Evolutionary conservation across 768 basidiomycete genomes (phyloP), one percentile per base, ranked within the genome.

Genomic region (Hericium erinaceus): DNA sequence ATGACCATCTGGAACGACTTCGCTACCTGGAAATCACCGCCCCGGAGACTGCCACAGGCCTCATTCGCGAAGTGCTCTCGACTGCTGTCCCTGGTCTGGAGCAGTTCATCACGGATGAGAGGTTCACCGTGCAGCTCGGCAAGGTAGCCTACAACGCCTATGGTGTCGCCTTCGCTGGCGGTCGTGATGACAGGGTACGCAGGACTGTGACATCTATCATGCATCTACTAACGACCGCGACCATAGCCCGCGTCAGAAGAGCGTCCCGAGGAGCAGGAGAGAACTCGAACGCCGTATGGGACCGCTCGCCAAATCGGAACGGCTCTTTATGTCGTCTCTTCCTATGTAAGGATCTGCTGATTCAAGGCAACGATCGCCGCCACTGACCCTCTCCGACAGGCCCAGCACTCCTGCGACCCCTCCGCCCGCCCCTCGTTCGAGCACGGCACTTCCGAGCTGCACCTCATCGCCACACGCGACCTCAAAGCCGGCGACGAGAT

Each of bases 141-240:
- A 89, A 83, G 68, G 83, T 92, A 75, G 70, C 75, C 3, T 92
- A 90, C 70, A 92, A 92, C 63, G 77, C 82, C 2, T 87, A 82
- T 64, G 91, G 91, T 57, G 81, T 93, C 52, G 82, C 75, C 67
- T 85, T 76, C 62, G 77, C 73, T 55, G 79, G 76, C 33, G 89
- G 89, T 18, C 75, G 90, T 28, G 79, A 82, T 59, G 81, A 89
- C 65, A 88, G 80, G 79, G 90, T 90, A 49, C 58, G 73, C 54
- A 46, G 24, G 22, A 51, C 46, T 49, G 24, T 55, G 10, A 60
- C 20, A 18, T 40, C 39, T 20, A 55, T 52, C 44, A 49, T 38
- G 48, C 44, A 24, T 20, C 44, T 16, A 52, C 52, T n/a, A 38
- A 24, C 48, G n/a, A 38, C 39, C 22, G n/a, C 2, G 50, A 12